Evolutionary conservation across 371 early-diverging fungal species (phyloP).

Genomic region (Batrachochytrium dendrobatidis): DNA sequence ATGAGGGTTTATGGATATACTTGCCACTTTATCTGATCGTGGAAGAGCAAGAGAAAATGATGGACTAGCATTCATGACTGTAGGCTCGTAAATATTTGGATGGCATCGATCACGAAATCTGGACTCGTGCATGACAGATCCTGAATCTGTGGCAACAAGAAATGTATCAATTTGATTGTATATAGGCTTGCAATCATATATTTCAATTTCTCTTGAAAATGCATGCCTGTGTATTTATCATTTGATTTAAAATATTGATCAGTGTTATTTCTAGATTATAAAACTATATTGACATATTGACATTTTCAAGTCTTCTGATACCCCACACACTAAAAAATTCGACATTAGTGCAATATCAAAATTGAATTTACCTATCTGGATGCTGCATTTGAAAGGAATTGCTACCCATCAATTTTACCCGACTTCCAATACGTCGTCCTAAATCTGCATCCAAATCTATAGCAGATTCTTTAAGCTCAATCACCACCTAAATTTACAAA

Average conservation of each 20-base stretch:
- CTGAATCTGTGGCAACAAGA: conserved; percentile 19
- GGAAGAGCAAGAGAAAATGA: not conserved
- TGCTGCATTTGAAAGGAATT: conserved; percentile 5
- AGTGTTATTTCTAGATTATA: too few relatives aligned
- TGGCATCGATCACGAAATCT: conserved; percentile 18
- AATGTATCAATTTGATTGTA: conserved; percentile 14
- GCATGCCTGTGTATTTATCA: not conserved
- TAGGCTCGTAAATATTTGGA: conserved; percentile 9
- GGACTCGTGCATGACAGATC: conserved; percentile 19
- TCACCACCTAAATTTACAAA: conserved; percentile 7
- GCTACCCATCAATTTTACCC: conserved; percentile 19
- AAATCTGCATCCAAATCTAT: conserved; percentile 19
- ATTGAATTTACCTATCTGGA: conserved; percentile 11
- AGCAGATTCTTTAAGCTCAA: conserved; percentile 14
- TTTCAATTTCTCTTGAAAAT: conserved; percentile 6
- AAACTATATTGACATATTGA: too few relatives aligned
- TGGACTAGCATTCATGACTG: conserved; percentile 2
- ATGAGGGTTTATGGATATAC: conserved; percentile 19
- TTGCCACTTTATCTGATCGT: conserved; percentile 13
- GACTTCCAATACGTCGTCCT: conserved; percentile 25
- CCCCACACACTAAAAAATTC: too few relatives aligned
- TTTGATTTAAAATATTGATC: too few relatives aligned
- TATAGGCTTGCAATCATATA: conserved; percentile 8
- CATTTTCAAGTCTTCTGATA: too few relatives aligned
- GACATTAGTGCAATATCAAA: too few relatives aligned